Percentiles rank a stretch among this genome's conserved stretches.
phyloP scores from a whole-genome alignment of 2,329 filamentous ascomycete genomes.

The Monosporascus ibericus region DNA sequence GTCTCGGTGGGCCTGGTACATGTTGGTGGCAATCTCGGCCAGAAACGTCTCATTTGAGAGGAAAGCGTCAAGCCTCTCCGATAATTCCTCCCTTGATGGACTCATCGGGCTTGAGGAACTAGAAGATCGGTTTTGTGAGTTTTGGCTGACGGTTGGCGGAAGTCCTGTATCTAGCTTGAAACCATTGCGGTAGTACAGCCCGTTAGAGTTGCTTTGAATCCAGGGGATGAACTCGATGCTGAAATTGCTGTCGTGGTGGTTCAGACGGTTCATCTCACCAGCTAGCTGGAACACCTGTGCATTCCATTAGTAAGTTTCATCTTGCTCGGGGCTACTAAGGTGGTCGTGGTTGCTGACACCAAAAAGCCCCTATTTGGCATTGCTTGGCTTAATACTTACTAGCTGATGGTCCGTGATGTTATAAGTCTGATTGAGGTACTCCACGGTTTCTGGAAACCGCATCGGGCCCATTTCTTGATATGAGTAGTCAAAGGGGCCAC shows the following conservation, averaged over 20 bases:
- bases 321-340: no score
- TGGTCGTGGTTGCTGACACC: neutral
- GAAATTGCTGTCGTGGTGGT: slow-evolving; percentile 41
- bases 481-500: slow-evolving; percentile 54
- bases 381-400: slow-evolving; percentile 17
- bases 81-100: slow-evolving; percentile 27
- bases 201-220: slow-evolving; percentile 51
- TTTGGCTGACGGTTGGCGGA: slow-evolving; percentile 45
- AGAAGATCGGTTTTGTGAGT: slow-evolving; percentile 38
- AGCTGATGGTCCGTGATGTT: slow-evolving; percentile 58
- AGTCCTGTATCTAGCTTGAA: slow-evolving; percentile 43
- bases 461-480: slow-evolving; percentile 65
- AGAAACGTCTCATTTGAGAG: slow-evolving; percentile 30
- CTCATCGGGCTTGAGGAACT: slow-evolving; percentile 26
- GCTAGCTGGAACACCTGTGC: slow-evolving; percentile 51
- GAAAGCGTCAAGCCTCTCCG: slow-evolving; percentile 30
- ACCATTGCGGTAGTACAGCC: slow-evolving; percentile 42
- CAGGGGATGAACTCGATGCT: slow-evolving; percentile 57
- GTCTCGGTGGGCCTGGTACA: slow-evolving; percentile 38
- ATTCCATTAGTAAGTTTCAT: slow-evolving; percentile 1
- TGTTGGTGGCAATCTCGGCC: slow-evolving; percentile 33
- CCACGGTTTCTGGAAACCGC: slow-evolving; percentile 51
- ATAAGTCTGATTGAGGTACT: slow-evolving; percentile 47
- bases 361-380: neutral
- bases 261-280: slow-evolving; percentile 52